Conservation (phyloP, 495 filamentous ascomycete species). For the Xeromyces bisporus region DNA sequence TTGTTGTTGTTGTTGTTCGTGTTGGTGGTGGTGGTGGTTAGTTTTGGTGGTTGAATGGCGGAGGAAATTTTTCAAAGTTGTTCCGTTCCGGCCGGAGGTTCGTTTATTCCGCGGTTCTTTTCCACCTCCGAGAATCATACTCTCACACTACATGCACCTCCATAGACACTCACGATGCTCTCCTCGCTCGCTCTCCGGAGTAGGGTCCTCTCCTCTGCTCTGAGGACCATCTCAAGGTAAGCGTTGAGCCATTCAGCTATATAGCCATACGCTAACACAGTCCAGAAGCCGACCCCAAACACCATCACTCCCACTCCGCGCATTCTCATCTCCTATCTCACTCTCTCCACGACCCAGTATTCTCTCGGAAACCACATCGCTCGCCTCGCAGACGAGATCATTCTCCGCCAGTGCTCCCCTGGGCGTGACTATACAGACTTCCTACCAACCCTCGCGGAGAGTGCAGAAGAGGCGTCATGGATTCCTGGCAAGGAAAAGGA, state of each 20-base stretch:
- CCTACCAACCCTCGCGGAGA: constrained; percentile 47
- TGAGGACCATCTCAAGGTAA: constrained; percentile 6
- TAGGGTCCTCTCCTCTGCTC: constrained; percentile 16
- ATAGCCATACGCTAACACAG: too few relatives aligned
- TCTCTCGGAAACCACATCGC: constrained; percentile 7
- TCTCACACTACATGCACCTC: not conserved
- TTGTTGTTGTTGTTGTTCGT: too few relatives aligned
- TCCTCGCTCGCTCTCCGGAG: constrained; percentile 20
- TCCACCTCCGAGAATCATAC: not conserved
- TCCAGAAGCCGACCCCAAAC: too few relatives aligned
- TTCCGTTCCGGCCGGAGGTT: too few relatives aligned
- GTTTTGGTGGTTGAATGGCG: too few relatives aligned
- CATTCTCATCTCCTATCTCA: constrained; percentile 15
- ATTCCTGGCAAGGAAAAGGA: constrained; percentile 42
- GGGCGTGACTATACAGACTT: constrained; percentile 38
- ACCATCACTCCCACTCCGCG: too few relatives aligned
- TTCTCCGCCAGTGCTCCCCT: constrained; percentile 31
- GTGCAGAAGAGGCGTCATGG: constrained; percentile 59
- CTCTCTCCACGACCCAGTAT: constrained; percentile 7
- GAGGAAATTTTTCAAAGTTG: too few relatives aligned
- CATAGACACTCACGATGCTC: too few relatives aligned
- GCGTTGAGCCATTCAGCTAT: too few relatives aligned
- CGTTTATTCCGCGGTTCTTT: too few relatives aligned
- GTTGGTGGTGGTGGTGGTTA: too few relatives aligned
- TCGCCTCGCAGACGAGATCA: constrained; percentile 14